Base-by-base conservation (phyloP, 208 protist genomes). In the Leishmania amazonensis region DNA sequence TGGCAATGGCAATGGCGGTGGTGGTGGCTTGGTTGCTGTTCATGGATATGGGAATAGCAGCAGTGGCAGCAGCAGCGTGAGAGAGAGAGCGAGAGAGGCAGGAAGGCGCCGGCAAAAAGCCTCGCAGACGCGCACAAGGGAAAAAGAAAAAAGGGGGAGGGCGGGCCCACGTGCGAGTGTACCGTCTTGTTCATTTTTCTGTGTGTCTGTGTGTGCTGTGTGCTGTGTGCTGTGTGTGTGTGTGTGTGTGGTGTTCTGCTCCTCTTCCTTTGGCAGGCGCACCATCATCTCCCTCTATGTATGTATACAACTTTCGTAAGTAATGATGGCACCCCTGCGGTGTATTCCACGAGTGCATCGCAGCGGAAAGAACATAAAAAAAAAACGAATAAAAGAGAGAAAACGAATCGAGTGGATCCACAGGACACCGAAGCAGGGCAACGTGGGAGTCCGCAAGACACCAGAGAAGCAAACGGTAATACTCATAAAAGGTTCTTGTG, bases 31-130 rank as follows among this genome's bases (percentile, higher is more conserved):
- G 75, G 53, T 35, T 13, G 58, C 58, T 64, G 0, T 64, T 64
- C 58, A 64, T 64, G 58, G 11, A 31, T 31, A 64, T 31, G 54
- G 75, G 75, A 68, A 24, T 68, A 21, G 31, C 31, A 73, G 58
- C 76, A 75, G 62, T 21, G 31, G 40, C 53, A 80, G 40, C 53
- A 80, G 40, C 28, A 24, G 40, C 53, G 28, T 28, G 60, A 80
- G 42, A 57, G 47, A 13, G 70, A 54, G 70, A 9, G 13, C 0
- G 28, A 67, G n/a, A 5, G 62, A 67, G 62, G 15, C n/a, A 17
- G 62, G 62, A 67, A 9, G 62, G 15, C 31, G 62, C 62, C 24
- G 31, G 62, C 1, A 40, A n/a, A 38, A 35, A 9, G 8, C 15
- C 31, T 1, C 40, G 24, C 40, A 49, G 40, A 49, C 67, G 67